Evolutionary conservation across 2,329 filamentous ascomycete genomes (phyloP).

Genomic region (Xylariaceae sp.): DNA sequence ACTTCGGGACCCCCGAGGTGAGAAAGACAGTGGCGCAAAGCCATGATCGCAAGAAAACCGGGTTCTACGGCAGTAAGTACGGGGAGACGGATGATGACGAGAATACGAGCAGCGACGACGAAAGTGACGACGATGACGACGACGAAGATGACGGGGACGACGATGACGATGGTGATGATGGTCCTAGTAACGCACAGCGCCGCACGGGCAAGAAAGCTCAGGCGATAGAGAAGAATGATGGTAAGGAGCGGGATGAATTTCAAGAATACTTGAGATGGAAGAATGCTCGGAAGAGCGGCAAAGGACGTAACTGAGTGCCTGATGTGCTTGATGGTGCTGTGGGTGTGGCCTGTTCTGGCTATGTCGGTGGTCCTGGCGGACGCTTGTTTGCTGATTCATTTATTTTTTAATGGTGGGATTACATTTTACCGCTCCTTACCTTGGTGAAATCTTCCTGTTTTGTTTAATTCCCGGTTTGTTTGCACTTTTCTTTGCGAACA

Average conservation of each 20-base stretch:
- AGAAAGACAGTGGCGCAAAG: neutral
- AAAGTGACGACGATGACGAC: neutral
- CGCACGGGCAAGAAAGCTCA: neutral
- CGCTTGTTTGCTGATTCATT: too few species aligned
- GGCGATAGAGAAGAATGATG: neutral
- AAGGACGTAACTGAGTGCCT: neutral
- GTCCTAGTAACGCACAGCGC: neutral
- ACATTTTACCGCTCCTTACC: too few species aligned
- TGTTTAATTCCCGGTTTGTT: too few species aligned
- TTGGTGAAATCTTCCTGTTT: too few species aligned
- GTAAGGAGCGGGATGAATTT: neutral
- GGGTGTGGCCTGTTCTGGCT: too few species aligned
- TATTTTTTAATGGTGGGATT: too few species aligned
- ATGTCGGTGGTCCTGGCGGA: too few species aligned
- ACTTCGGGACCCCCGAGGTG: neutral
- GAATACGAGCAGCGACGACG: neutral
- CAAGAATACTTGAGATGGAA: constrained; percentile 5
- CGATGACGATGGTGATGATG: too few species aligned
- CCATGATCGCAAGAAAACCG: neutral
- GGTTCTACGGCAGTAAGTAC: neutral
- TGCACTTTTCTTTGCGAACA: too few species aligned
- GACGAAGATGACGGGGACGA: neutral
- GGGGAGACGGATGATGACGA: neutral
- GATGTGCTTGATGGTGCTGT: too few species aligned
- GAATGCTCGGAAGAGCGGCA: constrained; percentile 1